phyloP scores from a whole-genome alignment of 2,329 filamentous ascomycete species.

The Pseudogymnoascus verrucosus region DNA sequence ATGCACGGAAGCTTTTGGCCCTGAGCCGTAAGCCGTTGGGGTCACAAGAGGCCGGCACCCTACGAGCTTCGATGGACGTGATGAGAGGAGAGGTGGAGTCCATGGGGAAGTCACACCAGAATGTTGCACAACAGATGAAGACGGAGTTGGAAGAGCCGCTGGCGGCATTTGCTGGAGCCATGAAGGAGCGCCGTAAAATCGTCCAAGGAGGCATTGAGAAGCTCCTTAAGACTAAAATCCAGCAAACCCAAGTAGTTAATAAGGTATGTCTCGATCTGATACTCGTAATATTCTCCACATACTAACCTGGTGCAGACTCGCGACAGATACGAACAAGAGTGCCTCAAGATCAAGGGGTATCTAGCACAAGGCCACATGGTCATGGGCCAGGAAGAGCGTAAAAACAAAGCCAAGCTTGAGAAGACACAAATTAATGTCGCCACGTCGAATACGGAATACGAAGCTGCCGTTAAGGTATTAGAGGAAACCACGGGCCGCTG shows the following conservation, averaged over 20 bases:
- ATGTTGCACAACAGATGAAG: slow-evolving; percentile 90
- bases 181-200: slow-evolving; percentile 96
- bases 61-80: slow-evolving; percentile 78
- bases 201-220: slow-evolving; percentile 92
- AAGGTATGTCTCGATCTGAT: slow-evolving; percentile 51
- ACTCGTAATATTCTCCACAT: slow-evolving; percentile 11
- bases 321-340: slow-evolving; percentile 95
- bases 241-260: slow-evolving; percentile 85
- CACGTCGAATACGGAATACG: slow-evolving; percentile 85
- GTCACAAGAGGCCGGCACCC: slow-evolving; percentile 75
- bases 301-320: slow-evolving; percentile 50
- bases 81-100: slow-evolving; percentile 82
- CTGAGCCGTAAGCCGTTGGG: slow-evolving; percentile 84
- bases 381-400: slow-evolving; percentile 97
- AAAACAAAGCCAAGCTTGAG: slow-evolving; percentile 97
- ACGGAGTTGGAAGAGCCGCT: slow-evolving; percentile 91
- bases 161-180: slow-evolving; percentile 81
- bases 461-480: slow-evolving; percentile 81
- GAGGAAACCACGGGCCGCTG: slow-evolving; percentile 93
- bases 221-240: slow-evolving; percentile 82
- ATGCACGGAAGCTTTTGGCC: slow-evolving; percentile 77
- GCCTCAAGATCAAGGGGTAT: slow-evolving; percentile 96
- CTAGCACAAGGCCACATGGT: slow-evolving; percentile 99
- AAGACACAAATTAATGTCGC: slow-evolving; percentile 97
- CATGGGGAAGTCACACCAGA: slow-evolving; percentile 89